Evolutionary conservation across 2,329 filamentous ascomycete genomes (phyloP).

Genomic region (Arthrobotrys sphaeroides): DNA sequence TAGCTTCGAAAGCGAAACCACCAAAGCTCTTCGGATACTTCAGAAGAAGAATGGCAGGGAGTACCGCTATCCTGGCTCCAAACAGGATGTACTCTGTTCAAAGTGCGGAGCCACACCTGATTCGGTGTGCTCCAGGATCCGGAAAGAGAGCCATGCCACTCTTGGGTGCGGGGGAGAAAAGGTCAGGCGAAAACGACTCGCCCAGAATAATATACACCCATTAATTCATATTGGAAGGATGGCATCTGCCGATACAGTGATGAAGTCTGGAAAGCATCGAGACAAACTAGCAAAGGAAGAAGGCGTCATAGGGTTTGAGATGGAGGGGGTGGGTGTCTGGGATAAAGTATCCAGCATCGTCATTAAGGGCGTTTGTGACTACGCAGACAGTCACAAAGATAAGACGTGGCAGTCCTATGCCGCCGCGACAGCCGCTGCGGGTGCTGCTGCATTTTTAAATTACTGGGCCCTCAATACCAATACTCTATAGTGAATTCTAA

Average conservation of each 20-base stretch:
- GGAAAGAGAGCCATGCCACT: neutral
- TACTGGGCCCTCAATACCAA: slow-evolving; percentile 9
- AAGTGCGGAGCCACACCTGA: neutral
- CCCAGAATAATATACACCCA: neutral
- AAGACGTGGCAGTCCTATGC: slow-evolving; percentile 59
- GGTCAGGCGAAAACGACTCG: neutral
- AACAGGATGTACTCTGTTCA: slow-evolving; percentile 47
- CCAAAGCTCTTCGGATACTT: neutral
- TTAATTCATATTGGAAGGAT: slow-evolving; percentile 60
- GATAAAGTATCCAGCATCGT: slow-evolving; percentile 57
- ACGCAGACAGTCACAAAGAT: slow-evolving; percentile 60
- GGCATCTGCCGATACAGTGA: slow-evolving; percentile 59
- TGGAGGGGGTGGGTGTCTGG: slow-evolving; percentile 59
- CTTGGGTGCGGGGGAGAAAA: neutral
- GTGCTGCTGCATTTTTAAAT: slow-evolving; percentile 57
- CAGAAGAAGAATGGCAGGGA: neutral
- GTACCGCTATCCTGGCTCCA: slow-evolving; percentile 46
- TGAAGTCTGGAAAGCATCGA: slow-evolving; percentile 59
- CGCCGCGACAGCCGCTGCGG: slow-evolving; percentile 58
- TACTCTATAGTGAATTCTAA: neutral
- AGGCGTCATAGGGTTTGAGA: slow-evolving; percentile 59
- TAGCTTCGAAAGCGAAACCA: neutral
- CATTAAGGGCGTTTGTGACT: slow-evolving; percentile 60
- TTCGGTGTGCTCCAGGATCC: neutral
- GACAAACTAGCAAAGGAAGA: slow-evolving; percentile 56